Base-by-base conservation (phyloP, 345 rosid species). In the Combretum micranthum region DNA sequence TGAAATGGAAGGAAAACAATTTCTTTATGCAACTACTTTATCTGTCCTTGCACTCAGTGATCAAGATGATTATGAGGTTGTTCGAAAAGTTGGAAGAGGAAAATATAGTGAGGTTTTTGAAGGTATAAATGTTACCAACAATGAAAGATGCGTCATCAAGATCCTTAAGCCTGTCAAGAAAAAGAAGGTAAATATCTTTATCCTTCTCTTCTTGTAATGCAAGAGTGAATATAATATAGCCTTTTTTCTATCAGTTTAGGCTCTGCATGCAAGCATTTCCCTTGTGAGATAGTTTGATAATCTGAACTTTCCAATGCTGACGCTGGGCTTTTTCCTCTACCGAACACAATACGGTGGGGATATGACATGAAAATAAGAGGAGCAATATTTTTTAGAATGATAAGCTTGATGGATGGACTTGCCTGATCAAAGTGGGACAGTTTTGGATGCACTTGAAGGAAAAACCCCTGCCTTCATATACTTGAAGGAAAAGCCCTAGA, bases 71-170 rank as follows among this genome's bases (percentile, higher is more conserved):
- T 85, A 85, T 48, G 86, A 88, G 69, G 93, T 88, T 66, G 93
- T 88, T 58, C 76, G 90, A 51, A 88, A 88, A 83, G 91, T 85
- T 66, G 96, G 96, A 50, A 78, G 90, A 74, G 90, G 93, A 43
- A 88, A 88, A 76, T 88, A 88, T 65, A 83, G 96, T 51, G 93
- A 88, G 72, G 93, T 83, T 5, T 88, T 85, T 44, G 88, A 85
- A 75, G 90, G 90, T 44, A 65, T 83, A 64, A 83, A 80, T 63
- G 78, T 81, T 49, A 73, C 78, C 42, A 83, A 69, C 69, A 81
- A 76, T 45, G 93, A 85, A 47, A 73, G 72, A 16, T 88, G 93
- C 51, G 52, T 80, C 25, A 81, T 88, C 77, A 85, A 88, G 80
- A 85, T 83, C 59, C 96, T 85, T 18, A 83, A 88, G 65, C 96